Evolutionary conservation across 106 monocot genomes (phyloP), one percentile per base, ranked within the genome.

Genomic region (Apostasia shenzhenica): DNA sequence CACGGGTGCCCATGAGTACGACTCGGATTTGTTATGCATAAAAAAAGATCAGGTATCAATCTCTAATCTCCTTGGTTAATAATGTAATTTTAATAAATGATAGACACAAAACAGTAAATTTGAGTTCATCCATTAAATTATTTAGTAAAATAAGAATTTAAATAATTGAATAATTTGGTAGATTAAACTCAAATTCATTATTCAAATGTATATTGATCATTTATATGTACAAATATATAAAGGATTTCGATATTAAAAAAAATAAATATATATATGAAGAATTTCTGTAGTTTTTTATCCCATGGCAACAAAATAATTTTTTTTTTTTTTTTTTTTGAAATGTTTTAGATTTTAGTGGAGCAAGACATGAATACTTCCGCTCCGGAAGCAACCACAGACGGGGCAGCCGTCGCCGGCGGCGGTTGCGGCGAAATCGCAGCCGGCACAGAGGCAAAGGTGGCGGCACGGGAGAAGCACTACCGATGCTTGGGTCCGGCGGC

Each of bases 401-500:
- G 77, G 77, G 54, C 77, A 77, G 26, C 45, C 11, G 8, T 14
- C 61, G 37, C 39, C 67, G 57, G 62, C 57, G 26, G 66, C 37
- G 38, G 38, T 26, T 26, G 26, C 45, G 38, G 61, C 57, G 8
- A 68, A 77, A 41, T 53, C 78, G 48, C 86, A 86, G 1, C 14
- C 61, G 42, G 57, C 39, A 74, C 86, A 87, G 3, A 87, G 41
- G 67, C 80, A 83, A 6, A 87, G 65, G 50, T 87, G 86, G 44
- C 83, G 69, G 73, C 86, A 87, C 1, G 86, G 86, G 37, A 87
- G 71, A 2, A 83, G 53, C 12, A 87, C 80, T 8, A 75, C 77
- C 37, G 69, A 48, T 43, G 72, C 80, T 14, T 55, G 55, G 48
- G 45, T 55, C 8, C 9, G 13, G 56, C 71, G 53, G 65, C 86